Evolutionary conservation across 495 filamentous ascomycete genomes (phyloP).

Genomic region (Recurvomyces mirabilis): DNA sequence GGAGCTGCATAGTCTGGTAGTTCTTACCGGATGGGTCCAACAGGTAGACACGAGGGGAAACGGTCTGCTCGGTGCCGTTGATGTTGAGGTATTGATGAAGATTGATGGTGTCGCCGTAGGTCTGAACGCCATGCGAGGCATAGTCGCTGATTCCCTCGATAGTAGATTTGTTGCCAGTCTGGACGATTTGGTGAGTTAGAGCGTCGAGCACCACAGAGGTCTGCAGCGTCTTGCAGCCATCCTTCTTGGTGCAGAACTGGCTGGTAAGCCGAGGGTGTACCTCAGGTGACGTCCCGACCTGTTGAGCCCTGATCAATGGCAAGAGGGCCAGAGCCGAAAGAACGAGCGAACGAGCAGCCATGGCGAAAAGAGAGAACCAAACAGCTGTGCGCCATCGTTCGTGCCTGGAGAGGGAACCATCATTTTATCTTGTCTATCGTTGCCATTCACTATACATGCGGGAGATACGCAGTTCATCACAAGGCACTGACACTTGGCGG

Average conservation of each 20-base stretch:
- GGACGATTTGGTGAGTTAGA: slow-evolving; percentile 16
- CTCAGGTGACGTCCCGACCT: slow-evolving; percentile 22
- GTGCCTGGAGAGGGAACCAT: no score
- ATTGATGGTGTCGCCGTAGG: slow-evolving; percentile 21
- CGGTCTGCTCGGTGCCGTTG: slow-evolving; percentile 16
- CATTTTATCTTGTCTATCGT: no score
- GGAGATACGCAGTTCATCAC: no score
- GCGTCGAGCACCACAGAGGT: slow-evolving; percentile 28
- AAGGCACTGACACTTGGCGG: no score
- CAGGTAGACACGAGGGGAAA: slow-evolving; percentile 29
- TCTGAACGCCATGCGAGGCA: slow-evolving; percentile 24
- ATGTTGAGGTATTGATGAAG: slow-evolving; percentile 19
- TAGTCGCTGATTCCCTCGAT: slow-evolving; percentile 29
- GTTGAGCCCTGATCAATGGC: slow-evolving; percentile 17
- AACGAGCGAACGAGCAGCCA: not conserved
- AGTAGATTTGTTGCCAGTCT: slow-evolving; percentile 24
- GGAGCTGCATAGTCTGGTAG: slow-evolving; percentile 49
- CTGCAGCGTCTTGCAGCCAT: slow-evolving; percentile 20
- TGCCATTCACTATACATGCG: no score
- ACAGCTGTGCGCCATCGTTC: no score
- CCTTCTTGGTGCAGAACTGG: slow-evolving; percentile 25
- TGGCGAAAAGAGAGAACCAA: no score
- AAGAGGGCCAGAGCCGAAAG: not conserved
- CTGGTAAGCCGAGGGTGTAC: slow-evolving; percentile 25
- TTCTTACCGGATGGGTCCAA: slow-evolving; percentile 22